Base-by-base conservation (phyloP, 73 alveolate genomes). In the Uronychia setigera region DNA sequence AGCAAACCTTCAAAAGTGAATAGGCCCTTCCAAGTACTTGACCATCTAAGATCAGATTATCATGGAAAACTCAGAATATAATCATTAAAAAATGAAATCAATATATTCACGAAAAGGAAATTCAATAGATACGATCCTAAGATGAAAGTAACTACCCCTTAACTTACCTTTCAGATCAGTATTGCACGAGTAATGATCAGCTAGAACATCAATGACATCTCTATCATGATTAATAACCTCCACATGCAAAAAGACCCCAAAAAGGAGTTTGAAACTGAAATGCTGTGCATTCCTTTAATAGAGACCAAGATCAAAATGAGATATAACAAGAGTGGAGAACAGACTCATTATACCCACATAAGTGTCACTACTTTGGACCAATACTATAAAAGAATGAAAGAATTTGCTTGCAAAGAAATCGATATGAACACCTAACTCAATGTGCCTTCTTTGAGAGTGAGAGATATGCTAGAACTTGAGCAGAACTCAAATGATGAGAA, bases 11-110 rank as follows among this genome's bases (percentile, higher is more conserved):
- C 59, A 32, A 35, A 78, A 59, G 1, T 46, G 32, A 46, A 79
- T 19, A 34, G 32, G 35, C 88, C 33, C 59, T 84, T 76, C 74
- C 32, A 82, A 0, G 89, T 87, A 0, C 58, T 89, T 0, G 95
- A 89, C 76, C 26, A 29, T 26, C 80, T 84, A n/a, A 28, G 95
- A 83, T 59, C 58, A 29, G 29, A 82, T 32, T 77, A 77, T 57
- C 95, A 89, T 35, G 95, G 95, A 14, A 83, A 84, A 58, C 11
- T 81, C 26, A 83, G 58, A 31, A 74, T 84, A 9, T 0, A n/a
- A 0, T 0, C 81, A 1, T 9, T 30, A 13, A 58, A 60, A 9
- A 30, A 76, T 26, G 92, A 89, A 46, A 79, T 87, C 0, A 27
- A 29, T 27, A 77, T 84, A 1, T 84, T 78, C 58, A 85, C 90